Evolutionary conservation across 1,284 basidiomycete species (phyloP), one percentile per base, ranked within the genome.

Genomic region (Ganoderma resinaceum): DNA sequence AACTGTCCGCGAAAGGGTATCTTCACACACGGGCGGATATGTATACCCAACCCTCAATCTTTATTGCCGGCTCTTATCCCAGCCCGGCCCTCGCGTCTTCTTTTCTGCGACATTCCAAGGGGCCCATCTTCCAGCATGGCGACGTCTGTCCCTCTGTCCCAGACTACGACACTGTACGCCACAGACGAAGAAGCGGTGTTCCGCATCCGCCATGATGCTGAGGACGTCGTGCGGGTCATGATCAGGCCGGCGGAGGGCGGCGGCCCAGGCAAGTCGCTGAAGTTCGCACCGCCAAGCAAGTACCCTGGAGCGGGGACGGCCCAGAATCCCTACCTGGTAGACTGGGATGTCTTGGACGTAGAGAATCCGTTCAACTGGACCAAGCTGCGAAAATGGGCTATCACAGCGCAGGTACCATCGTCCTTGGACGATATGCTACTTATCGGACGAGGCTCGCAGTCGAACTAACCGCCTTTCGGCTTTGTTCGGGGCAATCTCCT

Each of bases 341-440:
- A 86, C 70, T 90, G 88, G 89, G 81, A 85, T 40, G 73, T 80
- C 0, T 80, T 84, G 61, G 90, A 91, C 71, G 78, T 82, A 16
- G 86, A 87, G 60, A 86, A 91, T 74, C 91, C 91, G 1, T 89
- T 88, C 79, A 90, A 89, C 75, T 92, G 89, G 88, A 74, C 80
- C 2, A 83, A 79, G 35, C 42, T 72, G 40, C 78, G 78, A 57
- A 87, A 85, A 76, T 89, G 87, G 86, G 66, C 83, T 33, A 86
- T 89, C 62, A 89, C 88, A 2, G 74, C 84, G 66, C 85, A 89
- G 82, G 87, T 87, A 65, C 2, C 6, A 11, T n/a, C 4, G 29
- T 29, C 33, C 23, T 5, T 43, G 6, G 31, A 23, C 38, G 59
- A 61, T 42, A 61, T n/a, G n/a, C n/a, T n/a, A n/a, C n/a, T n/a